Percentiles rank a stretch among this genome's conserved stretches.
Conservation (phyloP, 768 basidiomycete species). For the Lentinula raphanica region DNA sequence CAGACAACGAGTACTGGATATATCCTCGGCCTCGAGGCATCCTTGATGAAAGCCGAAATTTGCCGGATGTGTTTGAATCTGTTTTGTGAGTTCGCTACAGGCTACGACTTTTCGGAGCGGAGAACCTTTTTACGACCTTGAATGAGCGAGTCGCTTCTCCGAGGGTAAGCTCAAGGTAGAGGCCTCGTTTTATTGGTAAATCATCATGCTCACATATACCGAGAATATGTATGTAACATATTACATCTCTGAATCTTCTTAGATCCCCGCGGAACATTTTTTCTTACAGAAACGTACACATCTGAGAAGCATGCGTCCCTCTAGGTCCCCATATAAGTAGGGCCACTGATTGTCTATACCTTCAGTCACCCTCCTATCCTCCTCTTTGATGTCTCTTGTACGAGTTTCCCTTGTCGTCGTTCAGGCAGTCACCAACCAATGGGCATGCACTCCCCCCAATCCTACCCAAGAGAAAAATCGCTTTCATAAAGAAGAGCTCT, state of each 20-base stretch:
- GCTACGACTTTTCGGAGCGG: no score
- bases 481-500: conserved; percentile 49
- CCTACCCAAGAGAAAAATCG: conserved; percentile 44
- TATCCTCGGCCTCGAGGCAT: not conserved
- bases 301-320: not conserved
- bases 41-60: not conserved
- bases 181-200: not conserved
- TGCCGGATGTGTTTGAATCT: not conserved
- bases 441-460: conserved; percentile 54
- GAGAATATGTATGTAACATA: not conserved
- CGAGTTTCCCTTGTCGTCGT: conserved; percentile 42
- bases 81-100: not conserved
- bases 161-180: not conserved
- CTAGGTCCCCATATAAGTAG: conserved; percentile 15
- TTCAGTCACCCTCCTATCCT: not conserved
- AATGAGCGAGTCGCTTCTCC: not conserved
- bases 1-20: not conserved
- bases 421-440: conserved; percentile 46
- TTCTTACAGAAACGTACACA: conserved; percentile 1
- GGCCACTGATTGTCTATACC: not conserved
- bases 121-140: not conserved
- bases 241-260: no score
- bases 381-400: conserved; percentile 37
- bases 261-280: not conserved
- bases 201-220: not conserved